Evolutionary conservation across 352 stramenopile species (phyloP).

Genomic region (Globisporangium abappressorium): DNA sequence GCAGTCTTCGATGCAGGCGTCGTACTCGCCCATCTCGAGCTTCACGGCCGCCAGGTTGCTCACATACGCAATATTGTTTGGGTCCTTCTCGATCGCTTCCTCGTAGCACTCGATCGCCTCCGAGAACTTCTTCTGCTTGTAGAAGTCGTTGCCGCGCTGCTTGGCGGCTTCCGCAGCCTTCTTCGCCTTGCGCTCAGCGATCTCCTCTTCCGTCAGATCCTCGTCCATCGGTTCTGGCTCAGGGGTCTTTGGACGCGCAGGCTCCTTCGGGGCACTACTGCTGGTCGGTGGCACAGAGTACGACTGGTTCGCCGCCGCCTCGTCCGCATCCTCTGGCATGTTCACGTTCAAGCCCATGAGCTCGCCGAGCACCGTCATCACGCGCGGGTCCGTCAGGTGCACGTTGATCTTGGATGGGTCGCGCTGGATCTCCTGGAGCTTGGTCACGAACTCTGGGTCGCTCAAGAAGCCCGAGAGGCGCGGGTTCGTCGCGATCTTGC

Average conservation of each 20-base stretch:
- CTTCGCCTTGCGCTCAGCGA: constrained; percentile 45
- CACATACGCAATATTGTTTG: constrained; percentile 96
- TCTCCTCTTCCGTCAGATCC: constrained; percentile 85
- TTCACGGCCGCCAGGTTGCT: constrained; percentile 98
- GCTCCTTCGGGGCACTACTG: constrained; percentile 24
- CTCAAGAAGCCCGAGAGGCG: constrained; percentile 85
- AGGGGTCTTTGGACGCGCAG: constrained; percentile 28
- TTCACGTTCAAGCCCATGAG: constrained; percentile 82
- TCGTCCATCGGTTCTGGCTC: constrained; percentile 81
- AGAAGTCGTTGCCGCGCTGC: constrained; percentile 94
- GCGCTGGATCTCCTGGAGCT: constrained; percentile 72
- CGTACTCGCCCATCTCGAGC: constrained; percentile 95
- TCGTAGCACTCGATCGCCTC: constrained; percentile 94
- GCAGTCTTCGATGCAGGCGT: constrained; percentile 93
- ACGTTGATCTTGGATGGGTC: constrained; percentile 76
- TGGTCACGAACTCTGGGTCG: constrained; percentile 90
- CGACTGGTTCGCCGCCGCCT: constrained; percentile 29
- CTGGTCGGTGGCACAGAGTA: constrained; percentile 20
- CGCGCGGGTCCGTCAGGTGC: constrained; percentile 77
- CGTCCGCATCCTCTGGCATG: constrained; percentile 55
- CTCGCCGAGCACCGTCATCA: constrained; percentile 86
- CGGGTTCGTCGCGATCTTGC: constrained; percentile 89
- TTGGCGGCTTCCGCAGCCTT: constrained; percentile 91
- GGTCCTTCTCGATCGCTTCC: constrained; percentile 94
- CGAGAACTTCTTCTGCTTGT: constrained; percentile 97